Evolutionary conservation across 495 filamentous ascomycete species (phyloP).

Genomic region (Aspergillus leporis): DNA sequence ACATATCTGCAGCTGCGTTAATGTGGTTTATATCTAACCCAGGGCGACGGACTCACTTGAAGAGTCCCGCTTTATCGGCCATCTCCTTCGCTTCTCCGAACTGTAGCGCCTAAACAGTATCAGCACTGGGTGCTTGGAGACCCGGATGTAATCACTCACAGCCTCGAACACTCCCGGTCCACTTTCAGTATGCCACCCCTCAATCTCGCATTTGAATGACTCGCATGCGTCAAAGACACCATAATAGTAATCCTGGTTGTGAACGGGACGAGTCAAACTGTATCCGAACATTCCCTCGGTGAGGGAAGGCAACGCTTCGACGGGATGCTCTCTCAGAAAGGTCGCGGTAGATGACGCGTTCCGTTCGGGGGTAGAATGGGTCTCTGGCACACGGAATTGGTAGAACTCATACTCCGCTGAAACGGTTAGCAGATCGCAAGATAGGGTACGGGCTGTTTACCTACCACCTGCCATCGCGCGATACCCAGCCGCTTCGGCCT

Average conservation of each 20-base stretch:
- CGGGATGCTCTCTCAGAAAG: constrained; percentile 72
- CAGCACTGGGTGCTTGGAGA: constrained; percentile 8
- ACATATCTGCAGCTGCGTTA: constrained; percentile 59
- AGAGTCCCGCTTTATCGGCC: constrained; percentile 87
- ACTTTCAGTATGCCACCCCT: constrained; percentile 97
- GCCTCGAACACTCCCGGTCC: constrained; percentile 97
- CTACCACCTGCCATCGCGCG: constrained; percentile 93
- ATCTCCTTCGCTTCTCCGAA: constrained; percentile 81
- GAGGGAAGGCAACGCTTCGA: constrained; percentile 68
- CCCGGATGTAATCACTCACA: constrained; percentile 41
- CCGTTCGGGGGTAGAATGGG: constrained; percentile 47
- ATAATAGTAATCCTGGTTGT: constrained; percentile 95
- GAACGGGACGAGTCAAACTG: constrained; percentile 85
- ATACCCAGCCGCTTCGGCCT: constrained; percentile 62
- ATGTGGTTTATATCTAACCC: background rate
- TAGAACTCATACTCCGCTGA: constrained; percentile 97
- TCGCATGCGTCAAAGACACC: constrained; percentile 82
- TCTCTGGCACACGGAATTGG: constrained; percentile 74
- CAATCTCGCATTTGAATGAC: constrained; percentile 78
- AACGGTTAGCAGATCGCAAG: constrained; percentile 6
- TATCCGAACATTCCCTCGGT: constrained; percentile 99
- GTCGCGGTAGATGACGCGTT: constrained; percentile 70
- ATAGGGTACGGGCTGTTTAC: constrained; percentile 4
- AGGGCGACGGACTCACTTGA: constrained; percentile 69
- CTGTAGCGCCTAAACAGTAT: constrained; percentile 63